A percentile compares a stretch with the other conserved stretches of the same genome.
These are phyloP conservation scores for Ascomycota sp. DNA, from an alignment of 2,329 filamentous ascomycete species.

Conservation along the genomic window DNA sequence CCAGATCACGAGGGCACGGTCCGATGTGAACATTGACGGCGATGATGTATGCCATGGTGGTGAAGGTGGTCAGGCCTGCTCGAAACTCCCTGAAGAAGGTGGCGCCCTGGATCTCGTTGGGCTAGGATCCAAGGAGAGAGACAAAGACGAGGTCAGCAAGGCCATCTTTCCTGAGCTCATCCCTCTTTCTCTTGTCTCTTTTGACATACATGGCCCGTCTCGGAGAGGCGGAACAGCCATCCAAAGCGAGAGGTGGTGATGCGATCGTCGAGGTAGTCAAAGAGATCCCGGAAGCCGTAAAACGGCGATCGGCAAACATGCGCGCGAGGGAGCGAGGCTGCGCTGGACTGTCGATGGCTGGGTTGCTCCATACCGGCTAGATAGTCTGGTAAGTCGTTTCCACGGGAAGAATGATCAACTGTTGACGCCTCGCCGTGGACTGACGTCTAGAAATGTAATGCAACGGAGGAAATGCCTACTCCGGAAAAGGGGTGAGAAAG, in stretches of 20 bases:
- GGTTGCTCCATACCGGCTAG: background rate
- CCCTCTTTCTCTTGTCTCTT: no score
- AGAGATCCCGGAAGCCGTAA: conserved; percentile 14
- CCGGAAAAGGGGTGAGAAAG: no score
- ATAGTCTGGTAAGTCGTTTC: background rate
- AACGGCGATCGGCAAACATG: conserved; percentile 8
- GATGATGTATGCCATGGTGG: conserved; percentile 74
- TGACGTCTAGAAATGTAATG: no score
- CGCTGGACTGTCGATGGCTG: background rate
- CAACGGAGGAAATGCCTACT: no score
- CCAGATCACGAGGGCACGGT: background rate
- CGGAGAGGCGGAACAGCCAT: conserved; percentile 43
- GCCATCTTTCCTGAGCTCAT: no score
- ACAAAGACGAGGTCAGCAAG: background rate
- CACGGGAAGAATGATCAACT: background rate
- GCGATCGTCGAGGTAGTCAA: conserved; percentile 15
- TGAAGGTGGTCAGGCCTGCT: conserved; percentile 61
- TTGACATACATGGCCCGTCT: conserved; percentile 42
- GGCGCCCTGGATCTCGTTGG: conserved; percentile 44
- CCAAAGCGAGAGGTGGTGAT: conserved; percentile 28
- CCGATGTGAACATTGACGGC: conserved; percentile 36
- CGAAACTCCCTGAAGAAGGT: conserved; percentile 61
- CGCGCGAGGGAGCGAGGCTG: background rate
- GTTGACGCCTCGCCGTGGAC: background rate
- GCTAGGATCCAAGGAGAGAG: conserved; percentile 19